Evolutionary conservation across 169 alveolate genomes (phyloP).

Genomic region (Toxoplasma gondii): DNA sequence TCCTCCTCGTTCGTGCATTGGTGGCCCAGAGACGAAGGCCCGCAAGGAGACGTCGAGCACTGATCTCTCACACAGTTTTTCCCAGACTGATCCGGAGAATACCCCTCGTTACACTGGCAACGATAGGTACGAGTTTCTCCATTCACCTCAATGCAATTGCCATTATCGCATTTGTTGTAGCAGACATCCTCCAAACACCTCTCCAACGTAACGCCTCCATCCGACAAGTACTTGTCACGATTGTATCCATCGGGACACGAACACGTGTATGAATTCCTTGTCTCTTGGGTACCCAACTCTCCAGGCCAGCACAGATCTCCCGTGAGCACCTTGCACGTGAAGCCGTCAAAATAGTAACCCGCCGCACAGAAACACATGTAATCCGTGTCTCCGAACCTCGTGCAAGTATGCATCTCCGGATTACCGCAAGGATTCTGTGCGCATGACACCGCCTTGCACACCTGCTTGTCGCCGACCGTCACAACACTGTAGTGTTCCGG

Average conservation of each 20-base stretch:
- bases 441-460: background rate
- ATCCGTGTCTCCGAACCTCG: background rate
- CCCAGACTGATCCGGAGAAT: background rate
- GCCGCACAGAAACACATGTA: background rate
- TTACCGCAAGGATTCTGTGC: background rate
- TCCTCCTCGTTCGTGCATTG: background rate
- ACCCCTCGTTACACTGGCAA: background rate
- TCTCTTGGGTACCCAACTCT: background rate
- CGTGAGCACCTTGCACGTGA: background rate
- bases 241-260: background rate
- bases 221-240: background rate
- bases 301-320: background rate
- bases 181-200: background rate
- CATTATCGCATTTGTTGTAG: background rate
- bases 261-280: background rate
- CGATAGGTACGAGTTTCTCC: background rate
- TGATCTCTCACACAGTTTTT: background rate
- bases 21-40: background rate
- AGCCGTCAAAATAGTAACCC: conserved; percentile 8
- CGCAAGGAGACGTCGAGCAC: background rate
- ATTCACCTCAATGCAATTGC: background rate
- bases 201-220: background rate
- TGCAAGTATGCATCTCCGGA: background rate
- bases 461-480: background rate
- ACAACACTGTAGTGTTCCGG: background rate